These are phyloP conservation scores for Fusarium gaditjirri DNA, from an alignment of 2,329 filamentous ascomycete genomes.

Conservation along the genomic window DNA sequence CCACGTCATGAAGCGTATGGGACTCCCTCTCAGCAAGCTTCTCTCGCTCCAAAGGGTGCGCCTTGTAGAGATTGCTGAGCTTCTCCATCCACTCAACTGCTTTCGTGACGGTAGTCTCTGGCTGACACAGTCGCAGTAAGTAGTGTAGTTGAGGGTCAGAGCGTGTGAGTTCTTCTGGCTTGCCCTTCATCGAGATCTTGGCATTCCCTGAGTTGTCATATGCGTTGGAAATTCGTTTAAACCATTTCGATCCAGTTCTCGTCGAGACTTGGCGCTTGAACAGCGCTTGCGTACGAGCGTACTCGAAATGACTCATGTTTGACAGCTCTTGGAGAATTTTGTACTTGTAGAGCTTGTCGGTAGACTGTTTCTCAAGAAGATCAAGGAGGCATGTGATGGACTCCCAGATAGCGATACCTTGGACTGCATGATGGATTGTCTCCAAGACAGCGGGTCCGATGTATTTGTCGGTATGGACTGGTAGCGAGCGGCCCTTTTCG, in stretches of 20 bases:
- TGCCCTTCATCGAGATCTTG: conserved; percentile 54
- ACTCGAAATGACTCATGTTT: conserved; percentile 59
- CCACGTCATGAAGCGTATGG: conserved; percentile 51
- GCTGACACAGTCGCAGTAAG: conserved; percentile 57
- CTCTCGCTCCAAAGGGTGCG: conserved; percentile 49
- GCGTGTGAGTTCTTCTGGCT: conserved; percentile 52
- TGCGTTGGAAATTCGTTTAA: conserved; percentile 52
- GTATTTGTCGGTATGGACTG: conserved; percentile 53
- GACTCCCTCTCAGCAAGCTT: conserved; percentile 48
- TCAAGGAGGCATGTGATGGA: conserved; percentile 53
- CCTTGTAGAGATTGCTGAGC: conserved; percentile 51
- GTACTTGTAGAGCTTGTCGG: conserved; percentile 47
- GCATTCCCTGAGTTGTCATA: conserved; percentile 51
- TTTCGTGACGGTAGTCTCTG: conserved; percentile 48
- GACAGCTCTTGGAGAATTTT: conserved; percentile 58
- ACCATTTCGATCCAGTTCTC: conserved; percentile 51
- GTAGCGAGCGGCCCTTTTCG: conserved; percentile 54
- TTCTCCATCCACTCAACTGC: conserved; percentile 55
- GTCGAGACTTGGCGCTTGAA: conserved; percentile 56
- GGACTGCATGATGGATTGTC: conserved; percentile 50
- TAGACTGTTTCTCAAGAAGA: conserved; percentile 37
- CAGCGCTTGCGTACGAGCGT: conserved; percentile 48
- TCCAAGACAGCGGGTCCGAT: conserved; percentile 57
- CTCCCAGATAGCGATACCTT: conserved; percentile 52
- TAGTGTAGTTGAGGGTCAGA: conserved; percentile 55